These are phyloP conservation scores for Cercospora citrullina DNA, from an alignment of 2,329 filamentous ascomycete genomes.

Conservation along the genomic window DNA sequence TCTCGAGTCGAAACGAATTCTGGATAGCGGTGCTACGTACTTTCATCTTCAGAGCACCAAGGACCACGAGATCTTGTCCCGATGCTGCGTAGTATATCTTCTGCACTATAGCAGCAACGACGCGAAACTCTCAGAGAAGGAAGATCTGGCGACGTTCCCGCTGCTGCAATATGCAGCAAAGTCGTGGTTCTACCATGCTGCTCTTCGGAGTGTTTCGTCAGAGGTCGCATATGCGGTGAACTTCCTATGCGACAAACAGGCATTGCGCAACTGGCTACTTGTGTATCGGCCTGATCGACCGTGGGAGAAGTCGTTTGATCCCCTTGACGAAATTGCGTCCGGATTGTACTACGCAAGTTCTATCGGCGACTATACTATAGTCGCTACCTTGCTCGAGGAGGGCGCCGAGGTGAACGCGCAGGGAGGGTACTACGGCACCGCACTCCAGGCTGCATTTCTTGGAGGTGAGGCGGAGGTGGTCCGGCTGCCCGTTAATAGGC, in stretches of 20 bases:
- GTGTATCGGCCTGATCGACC: constrained; percentile 1
- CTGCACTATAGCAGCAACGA: constrained; percentile 17
- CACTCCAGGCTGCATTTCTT: not conserved
- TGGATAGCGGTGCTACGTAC: constrained; percentile 8
- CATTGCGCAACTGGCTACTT: not conserved
- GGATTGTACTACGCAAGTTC: constrained; percentile 1
- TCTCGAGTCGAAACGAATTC: constrained; percentile 25
- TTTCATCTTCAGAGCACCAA: constrained; percentile 17
- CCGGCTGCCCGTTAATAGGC: too few species aligned
- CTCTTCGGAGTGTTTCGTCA: constrained; percentile 1
- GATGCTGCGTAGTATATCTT: constrained; percentile 24
- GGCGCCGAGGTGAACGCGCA: not conserved
- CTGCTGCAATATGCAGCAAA: constrained; percentile 23
- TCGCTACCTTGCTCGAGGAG: not conserved
- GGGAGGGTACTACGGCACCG: not conserved
- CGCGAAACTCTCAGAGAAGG: constrained; percentile 11
- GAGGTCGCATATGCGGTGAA: not conserved
- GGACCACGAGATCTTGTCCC: constrained; percentile 16
- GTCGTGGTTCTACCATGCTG: constrained; percentile 21
- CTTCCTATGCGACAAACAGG: not conserved
- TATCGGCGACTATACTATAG: not conserved
- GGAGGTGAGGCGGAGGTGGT: not conserved
- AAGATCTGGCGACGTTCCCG: constrained; percentile 22
- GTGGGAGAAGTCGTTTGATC: not conserved
- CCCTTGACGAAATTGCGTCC: not conserved